These are phyloP conservation scores for Biscutella auriculata DNA, from an alignment of 441 rosid species.

Conservation along the genomic window DNA sequence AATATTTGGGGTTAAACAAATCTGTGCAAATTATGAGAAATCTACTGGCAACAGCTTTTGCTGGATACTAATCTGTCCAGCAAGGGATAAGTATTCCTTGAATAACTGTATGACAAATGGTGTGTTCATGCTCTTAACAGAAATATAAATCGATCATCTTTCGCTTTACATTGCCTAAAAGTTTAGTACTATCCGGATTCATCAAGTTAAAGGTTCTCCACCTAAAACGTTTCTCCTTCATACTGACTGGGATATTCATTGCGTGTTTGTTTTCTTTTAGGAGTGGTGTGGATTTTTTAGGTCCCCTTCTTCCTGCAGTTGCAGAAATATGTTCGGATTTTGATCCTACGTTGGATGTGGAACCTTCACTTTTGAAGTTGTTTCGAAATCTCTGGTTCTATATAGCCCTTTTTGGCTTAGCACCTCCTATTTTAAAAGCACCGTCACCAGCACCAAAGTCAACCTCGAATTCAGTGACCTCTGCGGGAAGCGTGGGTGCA, in stretches of 20 bases:
- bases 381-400: conserved; percentile 99
- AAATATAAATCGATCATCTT: neutral
- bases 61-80: neutral
- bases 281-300: conserved; percentile 96
- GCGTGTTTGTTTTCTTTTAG: conserved; percentile 27
- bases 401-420: conserved; percentile 91
- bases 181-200: neutral
- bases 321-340: conserved; percentile 97
- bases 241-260: conserved; percentile 10
- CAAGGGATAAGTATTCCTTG: conserved; percentile 5
- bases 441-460: conserved; percentile 48
- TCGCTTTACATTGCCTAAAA: neutral
- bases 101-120: neutral
- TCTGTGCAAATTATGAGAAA: neutral
- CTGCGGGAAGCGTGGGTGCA: conserved; percentile 60
- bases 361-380: conserved; percentile 87
- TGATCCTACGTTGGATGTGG: conserved; percentile 73
- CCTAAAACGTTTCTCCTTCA: neutral
- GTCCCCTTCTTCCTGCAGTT: conserved; percentile 94
- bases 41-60: conserved; percentile 5
- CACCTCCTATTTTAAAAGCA: conserved; percentile 75
- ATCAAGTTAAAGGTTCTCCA: neutral
- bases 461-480: conserved; percentile 53
- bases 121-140: conserved; percentile 2
- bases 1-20: neutral